Base-by-base conservation (phyloP, 179 eudicot genomes). In the Camellia oleifera region DNA sequence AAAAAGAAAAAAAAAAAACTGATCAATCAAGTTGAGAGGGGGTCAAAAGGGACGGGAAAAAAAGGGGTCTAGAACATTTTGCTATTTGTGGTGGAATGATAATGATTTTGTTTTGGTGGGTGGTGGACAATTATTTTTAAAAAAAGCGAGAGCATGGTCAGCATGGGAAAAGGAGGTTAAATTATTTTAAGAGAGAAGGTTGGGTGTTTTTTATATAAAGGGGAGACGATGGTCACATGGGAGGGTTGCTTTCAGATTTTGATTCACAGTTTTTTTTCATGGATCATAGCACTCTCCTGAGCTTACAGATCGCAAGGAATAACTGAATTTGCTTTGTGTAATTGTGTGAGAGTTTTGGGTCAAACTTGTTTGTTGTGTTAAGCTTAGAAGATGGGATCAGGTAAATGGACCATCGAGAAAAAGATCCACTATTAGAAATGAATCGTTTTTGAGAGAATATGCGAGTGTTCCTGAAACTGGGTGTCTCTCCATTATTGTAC, bases 401-500 rank as follows among this genome's bases (percentile, higher is more conserved):
- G 84, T 46, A 86, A 78, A 81, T 94, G 98, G 96, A 78, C 78
- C 56, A 15, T 94, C 64, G 94, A 88, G 84, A 26, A 86, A 91
- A 80, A 90, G 95, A 83, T 76, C 82, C n/a, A 65, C 58, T 69
- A 0, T 83, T 17, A 85, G 66, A 75, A 87, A 13, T 44, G 98
- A 96, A 6, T 88, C 90, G 4, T 82, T 82, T 15, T 18, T 63
- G 4, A 79, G 69, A 40, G 86, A 86, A 52, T 48, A 81, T 69
- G 93, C 72, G 20, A 82, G 57, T 76, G 81, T 80, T 26, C 78
- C 78, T n/a, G 99, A 94, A 81, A 80, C 85, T 79, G 99, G 98
- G 23, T 20, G 93, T 66, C 94, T 97, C 45, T 91, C 99, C n/a
- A 85, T 97, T 64, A 76, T 91, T 71, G 99, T 97, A 69, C 94